Base-by-base conservation (phyloP, 495 filamentous ascomycete genomes). In the Penicillium flavigenum region DNA sequence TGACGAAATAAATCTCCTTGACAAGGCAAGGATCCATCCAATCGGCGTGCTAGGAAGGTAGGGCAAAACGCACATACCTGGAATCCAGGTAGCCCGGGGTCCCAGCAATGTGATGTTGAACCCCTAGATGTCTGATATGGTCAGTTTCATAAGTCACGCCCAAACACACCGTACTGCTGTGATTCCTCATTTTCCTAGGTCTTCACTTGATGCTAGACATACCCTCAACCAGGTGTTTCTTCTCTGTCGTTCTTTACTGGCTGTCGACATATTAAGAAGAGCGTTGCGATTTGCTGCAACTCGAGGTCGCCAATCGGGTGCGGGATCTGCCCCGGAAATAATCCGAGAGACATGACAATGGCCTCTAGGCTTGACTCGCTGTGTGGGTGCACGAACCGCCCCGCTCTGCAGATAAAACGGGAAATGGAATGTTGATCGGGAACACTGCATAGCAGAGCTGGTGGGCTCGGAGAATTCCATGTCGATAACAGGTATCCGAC, bases 341-440 rank as follows among this genome's bases (percentile, higher is more conserved):
- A 26, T 36, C 17, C 31, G 4, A 48, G 17, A 17, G 19, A 44
- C 22, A 26, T 58, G 12, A 31, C 31, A 47, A 51, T 19, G 7
- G 22, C 22, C 29, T 34, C 39, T 34, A 29, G 29, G 24, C 36
- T 36, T 45, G 41, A 19, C 29, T 16, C 0, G 27, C 32, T 55
- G 5, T 10, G 31, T 31, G 14, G 5, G 20, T 39, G 56, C 48
- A 52, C 27, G 10, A 53, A 32, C 31, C 20, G 45, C 47, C 42
- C 41, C 47, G 26, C 47, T 39, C 24, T 10, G 17, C 22, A 41
- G 32, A 34, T 47, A 24, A 26, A 47, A 31, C 10, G 8, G 50
- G 56, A 9, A 62, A 43, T 59, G 60, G 60, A 62, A 62, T 62
- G 60, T 56, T 56, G 51, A 62, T 59, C 56, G 26, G 38, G 10